Evolutionary conservation across 176 grass and related monocot species (phyloP).

Genomic region (Hordeum marinum): DNA sequence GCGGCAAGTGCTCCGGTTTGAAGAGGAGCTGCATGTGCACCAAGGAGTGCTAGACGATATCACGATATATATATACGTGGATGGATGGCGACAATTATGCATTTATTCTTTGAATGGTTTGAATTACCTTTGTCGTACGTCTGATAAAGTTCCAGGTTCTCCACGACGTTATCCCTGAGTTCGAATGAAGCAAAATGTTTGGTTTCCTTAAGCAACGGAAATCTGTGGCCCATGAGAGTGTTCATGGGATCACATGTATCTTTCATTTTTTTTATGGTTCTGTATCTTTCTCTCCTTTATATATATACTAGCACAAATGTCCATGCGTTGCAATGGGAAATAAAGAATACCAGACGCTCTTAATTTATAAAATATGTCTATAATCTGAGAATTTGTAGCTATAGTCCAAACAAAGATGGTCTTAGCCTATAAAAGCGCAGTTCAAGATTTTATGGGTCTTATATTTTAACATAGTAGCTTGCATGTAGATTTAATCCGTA

Average conservation of each 20-base stretch:
- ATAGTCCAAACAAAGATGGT: too few relatives aligned
- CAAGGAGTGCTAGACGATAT: constrained; percentile 19
- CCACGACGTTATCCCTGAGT: neutral
- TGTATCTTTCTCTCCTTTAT: neutral
- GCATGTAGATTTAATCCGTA: too few relatives aligned
- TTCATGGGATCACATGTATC: neutral
- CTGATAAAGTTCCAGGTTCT: neutral
- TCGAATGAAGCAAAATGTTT: neutral
- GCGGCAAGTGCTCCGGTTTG: constrained; percentile 20
- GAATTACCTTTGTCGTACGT: neutral
- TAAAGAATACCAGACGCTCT: too few relatives aligned
- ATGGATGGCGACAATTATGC: neutral
- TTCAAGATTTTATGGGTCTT: too few relatives aligned
- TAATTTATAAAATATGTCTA: too few relatives aligned
- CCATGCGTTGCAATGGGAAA: too few relatives aligned
- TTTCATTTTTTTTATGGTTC: neutral
- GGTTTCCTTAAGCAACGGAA: neutral
- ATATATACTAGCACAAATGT: too few relatives aligned
- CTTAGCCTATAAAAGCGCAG: too few relatives aligned
- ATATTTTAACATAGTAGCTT: too few relatives aligned
- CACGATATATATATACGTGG: neutral
- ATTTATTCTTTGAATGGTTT: neutral
- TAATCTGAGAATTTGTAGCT: too few relatives aligned
- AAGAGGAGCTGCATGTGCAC: constrained; percentile 33
- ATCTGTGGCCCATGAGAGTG: neutral